These are phyloP conservation scores for Ordospora colligata DNA, from an alignment of 371 early-diverging fungal species.

Conservation along the genomic window DNA sequence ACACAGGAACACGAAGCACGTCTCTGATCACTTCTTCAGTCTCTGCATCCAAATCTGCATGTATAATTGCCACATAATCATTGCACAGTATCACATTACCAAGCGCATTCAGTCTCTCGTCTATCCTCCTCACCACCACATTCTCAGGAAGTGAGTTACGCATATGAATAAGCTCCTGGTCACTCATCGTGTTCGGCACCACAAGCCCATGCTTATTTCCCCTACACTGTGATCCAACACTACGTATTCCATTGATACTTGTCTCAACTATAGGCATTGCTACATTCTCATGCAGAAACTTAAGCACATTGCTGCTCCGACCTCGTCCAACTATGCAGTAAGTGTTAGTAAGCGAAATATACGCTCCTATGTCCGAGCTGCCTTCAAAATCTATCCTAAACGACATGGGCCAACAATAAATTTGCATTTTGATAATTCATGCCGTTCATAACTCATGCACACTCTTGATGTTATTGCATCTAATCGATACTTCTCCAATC, in stretches of 20 bases:
- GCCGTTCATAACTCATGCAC: background rate
- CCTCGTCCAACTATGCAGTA: constrained; percentile 94
- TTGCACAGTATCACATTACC: constrained; percentile 99
- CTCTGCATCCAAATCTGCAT: constrained; percentile 80
- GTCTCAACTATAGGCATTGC: constrained; percentile 95
- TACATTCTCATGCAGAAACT: constrained; percentile 69
- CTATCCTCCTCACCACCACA: constrained; percentile 84
- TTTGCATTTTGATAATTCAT: background rate
- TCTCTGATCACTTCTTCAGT: constrained; percentile 96
- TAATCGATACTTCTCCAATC: constrained; percentile 35
- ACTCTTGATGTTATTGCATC: constrained; percentile 51
- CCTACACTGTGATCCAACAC: constrained; percentile 82
- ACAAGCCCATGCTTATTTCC: constrained; percentile 92
- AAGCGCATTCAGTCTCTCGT: constrained; percentile 91
- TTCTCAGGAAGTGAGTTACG: constrained; percentile 89
- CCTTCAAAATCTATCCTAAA: constrained; percentile 73
- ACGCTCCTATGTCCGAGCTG: constrained; percentile 93
- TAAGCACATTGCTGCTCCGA: constrained; percentile 67
- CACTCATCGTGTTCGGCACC: constrained; percentile 88
- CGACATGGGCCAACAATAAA: constrained; percentile 49
- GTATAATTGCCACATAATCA: constrained; percentile 95
- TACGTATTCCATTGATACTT: constrained; percentile 90
- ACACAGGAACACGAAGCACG: constrained; percentile 90
- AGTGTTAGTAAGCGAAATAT: constrained; percentile 88
- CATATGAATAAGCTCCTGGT: constrained; percentile 95